Percentiles rank a stretch among this genome's conserved stretches.
These are phyloP conservation scores for Spongospora subterranea DNA, from an alignment of 208 protist genomes.

Conservation along the genomic window DNA sequence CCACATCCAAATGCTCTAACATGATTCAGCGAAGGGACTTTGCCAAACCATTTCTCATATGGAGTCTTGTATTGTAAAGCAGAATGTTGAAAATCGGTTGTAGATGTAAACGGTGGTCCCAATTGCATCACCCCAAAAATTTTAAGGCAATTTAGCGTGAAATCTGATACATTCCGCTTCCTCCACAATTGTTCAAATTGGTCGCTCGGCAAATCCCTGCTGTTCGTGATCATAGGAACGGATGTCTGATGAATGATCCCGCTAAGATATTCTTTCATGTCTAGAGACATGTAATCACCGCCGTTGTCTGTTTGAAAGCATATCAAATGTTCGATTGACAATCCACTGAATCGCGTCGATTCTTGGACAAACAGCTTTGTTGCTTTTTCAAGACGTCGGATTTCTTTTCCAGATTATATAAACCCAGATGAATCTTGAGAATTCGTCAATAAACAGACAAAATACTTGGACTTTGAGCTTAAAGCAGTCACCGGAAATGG, in stretches of 20 bases:
- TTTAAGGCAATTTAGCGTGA: not conserved
- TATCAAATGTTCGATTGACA: not conserved
- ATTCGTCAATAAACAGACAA: not conserved
- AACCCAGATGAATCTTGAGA: not conserved
- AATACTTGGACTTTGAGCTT: not conserved
- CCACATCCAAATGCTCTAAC: not conserved
- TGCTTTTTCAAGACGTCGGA: not conserved
- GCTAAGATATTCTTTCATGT: not conserved
- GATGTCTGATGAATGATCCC: not conserved
- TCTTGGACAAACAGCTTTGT: not conserved
- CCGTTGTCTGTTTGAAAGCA: not conserved
- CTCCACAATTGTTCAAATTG: not conserved
- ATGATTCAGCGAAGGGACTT: not conserved
- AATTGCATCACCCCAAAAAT: not conserved
- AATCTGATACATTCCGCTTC: not conserved
- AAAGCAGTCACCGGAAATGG: not conserved
- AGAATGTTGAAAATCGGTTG: not conserved
- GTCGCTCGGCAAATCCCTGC: not conserved
- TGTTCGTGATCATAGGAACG: not conserved
- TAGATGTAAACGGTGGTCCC: not conserved
- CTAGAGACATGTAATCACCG: not conserved
- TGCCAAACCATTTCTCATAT: not conserved
- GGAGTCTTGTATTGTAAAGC: not conserved
- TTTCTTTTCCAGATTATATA: not conserved
- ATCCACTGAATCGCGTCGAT: not conserved